These are phyloP conservation scores for Aleurites moluccanus DNA, from an alignment of 441 rosid species.

Conservation along the genomic window DNA sequence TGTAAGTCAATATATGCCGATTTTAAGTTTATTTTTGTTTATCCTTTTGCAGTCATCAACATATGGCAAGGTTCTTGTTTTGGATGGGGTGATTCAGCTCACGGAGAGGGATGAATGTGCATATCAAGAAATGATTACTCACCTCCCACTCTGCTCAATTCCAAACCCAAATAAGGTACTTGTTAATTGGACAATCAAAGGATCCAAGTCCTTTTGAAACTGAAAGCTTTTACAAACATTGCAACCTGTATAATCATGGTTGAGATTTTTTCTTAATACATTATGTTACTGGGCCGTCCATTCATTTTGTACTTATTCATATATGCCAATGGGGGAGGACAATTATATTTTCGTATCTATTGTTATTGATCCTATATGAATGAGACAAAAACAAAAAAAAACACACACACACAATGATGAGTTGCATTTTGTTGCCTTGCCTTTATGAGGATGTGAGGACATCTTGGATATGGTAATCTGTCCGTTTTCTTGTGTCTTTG, in stretches of 20 bases:
- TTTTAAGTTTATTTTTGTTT: not conserved
- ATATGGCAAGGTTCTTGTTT: constrained; percentile 85
- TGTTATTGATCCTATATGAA: not conserved
- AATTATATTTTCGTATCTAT: not conserved
- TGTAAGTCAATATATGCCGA: not conserved
- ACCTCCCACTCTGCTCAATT: constrained; percentile 92
- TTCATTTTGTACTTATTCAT: not conserved
- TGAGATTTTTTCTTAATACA: not conserved
- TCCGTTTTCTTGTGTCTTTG: not conserved
- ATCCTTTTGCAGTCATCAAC: constrained; percentile 68
- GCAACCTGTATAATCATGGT: not conserved
- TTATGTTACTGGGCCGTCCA: not conserved
- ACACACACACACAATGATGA: not conserved
- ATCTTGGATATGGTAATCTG: not conserved
- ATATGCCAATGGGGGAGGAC: not conserved
- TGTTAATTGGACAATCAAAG: not conserved
- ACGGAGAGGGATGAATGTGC: constrained; percentile 99
- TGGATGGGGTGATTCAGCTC: constrained; percentile 94
- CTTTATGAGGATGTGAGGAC: not conserved
- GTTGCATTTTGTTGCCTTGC: not conserved
- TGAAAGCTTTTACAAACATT: not conserved
- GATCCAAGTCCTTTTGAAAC: not conserved
- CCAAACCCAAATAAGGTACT: constrained; percentile 90
- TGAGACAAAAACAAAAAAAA: too few relatives aligned
- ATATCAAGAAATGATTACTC: constrained; percentile 95